Percentiles rank a stretch among this genome's conserved stretches.
phyloP scores from a whole-genome alignment of 2,329 filamentous ascomycete genomes.

The Alternaria novae-zelandiae region DNA sequence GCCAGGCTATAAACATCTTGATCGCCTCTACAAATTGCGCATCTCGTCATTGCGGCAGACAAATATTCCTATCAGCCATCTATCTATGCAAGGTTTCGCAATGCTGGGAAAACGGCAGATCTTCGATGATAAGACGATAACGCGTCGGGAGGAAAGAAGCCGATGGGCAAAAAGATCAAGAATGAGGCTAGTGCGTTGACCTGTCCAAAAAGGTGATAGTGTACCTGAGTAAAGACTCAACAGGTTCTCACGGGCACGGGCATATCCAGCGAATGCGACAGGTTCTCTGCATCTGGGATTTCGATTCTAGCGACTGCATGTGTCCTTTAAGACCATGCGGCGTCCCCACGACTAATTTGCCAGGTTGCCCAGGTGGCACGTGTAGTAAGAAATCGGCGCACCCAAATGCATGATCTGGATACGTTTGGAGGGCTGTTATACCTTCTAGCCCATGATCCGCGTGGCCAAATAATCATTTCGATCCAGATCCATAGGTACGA shows the following conservation, averaged over 20 bases:
- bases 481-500: neutral
- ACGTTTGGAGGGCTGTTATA: neutral
- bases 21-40: neutral
- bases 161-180: neutral
- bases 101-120: neutral
- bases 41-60: neutral
- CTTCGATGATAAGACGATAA: neutral
- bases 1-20: neutral
- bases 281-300: neutral
- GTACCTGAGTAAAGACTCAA: neutral
- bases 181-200: neutral
- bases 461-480: neutral
- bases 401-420: neutral
- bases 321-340: neutral
- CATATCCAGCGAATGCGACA: neutral
- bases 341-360: neutral
- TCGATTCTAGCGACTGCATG: neutral
- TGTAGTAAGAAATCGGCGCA: neutral
- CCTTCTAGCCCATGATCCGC: neutral
- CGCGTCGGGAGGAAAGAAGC: constrained; percentile 7
- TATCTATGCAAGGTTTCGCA: neutral
- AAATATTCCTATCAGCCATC: neutral
- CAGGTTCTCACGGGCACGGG: neutral
- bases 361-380: neutral
- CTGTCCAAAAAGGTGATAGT: neutral